Evolutionary conservation across 768 basidiomycete species (phyloP).

Genomic region (Boletellus sp.): DNA sequence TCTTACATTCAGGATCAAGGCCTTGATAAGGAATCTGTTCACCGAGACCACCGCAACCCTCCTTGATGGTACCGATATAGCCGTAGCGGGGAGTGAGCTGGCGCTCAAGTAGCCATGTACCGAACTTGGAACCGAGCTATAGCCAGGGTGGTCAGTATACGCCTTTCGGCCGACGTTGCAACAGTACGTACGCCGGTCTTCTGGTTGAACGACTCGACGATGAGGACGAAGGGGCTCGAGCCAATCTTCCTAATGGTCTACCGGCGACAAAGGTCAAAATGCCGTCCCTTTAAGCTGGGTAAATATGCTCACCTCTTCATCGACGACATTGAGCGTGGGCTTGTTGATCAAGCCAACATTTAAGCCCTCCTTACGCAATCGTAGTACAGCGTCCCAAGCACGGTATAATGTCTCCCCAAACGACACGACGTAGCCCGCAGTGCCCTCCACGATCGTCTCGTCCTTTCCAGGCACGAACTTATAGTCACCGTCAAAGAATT

Average conservation of each 20-base stretch:
- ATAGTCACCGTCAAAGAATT: constrained; percentile 67
- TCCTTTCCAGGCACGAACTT: constrained; percentile 83
- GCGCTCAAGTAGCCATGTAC: constrained; percentile 84
- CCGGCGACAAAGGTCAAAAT: neutral
- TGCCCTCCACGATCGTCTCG: constrained; percentile 75
- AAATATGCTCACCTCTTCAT: constrained; percentile 57
- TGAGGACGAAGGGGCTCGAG: constrained; percentile 69
- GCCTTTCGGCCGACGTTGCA: neutral
- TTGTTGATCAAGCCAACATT: constrained; percentile 88
- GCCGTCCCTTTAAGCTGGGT: neutral
- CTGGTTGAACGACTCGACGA: constrained; percentile 84
- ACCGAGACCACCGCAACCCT: constrained; percentile 72
- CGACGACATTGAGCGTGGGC: constrained; percentile 75
- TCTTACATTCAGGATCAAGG: constrained; percentile 73
- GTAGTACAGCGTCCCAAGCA: constrained; percentile 76
- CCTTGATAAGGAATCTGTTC: constrained; percentile 84
- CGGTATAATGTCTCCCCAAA: constrained; percentile 88
- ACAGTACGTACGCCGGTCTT: constrained; percentile 68
- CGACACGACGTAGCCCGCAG: constrained; percentile 76
- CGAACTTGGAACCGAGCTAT: constrained; percentile 75
- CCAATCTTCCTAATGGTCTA: constrained; percentile 70
- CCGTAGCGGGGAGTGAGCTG: constrained; percentile 74
- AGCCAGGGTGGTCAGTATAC: neutral
- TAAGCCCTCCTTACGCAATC: constrained; percentile 65
- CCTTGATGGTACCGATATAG: constrained; percentile 77